These are phyloP conservation scores for Aspergillus pseudoviridinutans DNA, from an alignment of 2,329 filamentous ascomycete species.

Conservation along the genomic window DNA sequence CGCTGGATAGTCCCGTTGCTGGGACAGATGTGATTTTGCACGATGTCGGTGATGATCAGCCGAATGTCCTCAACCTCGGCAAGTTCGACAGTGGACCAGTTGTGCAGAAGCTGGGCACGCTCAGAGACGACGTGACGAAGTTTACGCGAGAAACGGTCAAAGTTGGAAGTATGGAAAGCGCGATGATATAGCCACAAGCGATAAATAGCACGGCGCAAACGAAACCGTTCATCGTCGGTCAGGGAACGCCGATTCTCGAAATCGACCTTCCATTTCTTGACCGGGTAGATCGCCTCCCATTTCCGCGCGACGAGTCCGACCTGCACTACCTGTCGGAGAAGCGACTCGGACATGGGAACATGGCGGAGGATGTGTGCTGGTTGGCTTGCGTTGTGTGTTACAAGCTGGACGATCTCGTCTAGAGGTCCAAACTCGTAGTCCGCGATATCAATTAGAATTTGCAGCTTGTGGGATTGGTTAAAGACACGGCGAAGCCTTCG, in stretches of 20 bases:
- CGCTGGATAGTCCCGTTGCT: slow-evolving; percentile 58
- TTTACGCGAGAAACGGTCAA: slow-evolving; percentile 49
- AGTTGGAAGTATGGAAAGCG: slow-evolving; percentile 53
- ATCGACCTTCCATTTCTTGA: slow-evolving; percentile 60
- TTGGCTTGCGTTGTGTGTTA: slow-evolving; percentile 59
- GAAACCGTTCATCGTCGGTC: slow-evolving; percentile 46
- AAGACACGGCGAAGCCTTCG: slow-evolving; percentile 53
- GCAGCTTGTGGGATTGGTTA: slow-evolving; percentile 50
- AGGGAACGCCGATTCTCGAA: slow-evolving; percentile 54
- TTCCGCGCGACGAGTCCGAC: slow-evolving; percentile 53
- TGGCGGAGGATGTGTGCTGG: slow-evolving; percentile 52
- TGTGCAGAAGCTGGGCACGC: slow-evolving; percentile 55
- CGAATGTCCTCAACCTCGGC: slow-evolving; percentile 59
- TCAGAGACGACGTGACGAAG: slow-evolving; percentile 46
- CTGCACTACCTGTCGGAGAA: slow-evolving; percentile 53
- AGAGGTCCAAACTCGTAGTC: slow-evolving; percentile 57
- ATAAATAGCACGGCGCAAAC: slow-evolving; percentile 55
- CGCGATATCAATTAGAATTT: slow-evolving; percentile 51
- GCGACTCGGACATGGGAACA: slow-evolving; percentile 51
- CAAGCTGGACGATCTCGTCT: slow-evolving; percentile 55
- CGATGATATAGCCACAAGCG: slow-evolving; percentile 58
- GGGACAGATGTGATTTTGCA: slow-evolving; percentile 57
- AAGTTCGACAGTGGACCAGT: slow-evolving; percentile 54
- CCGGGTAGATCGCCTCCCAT: slow-evolving; percentile 59
- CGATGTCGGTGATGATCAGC: slow-evolving; percentile 51